Conservation (phyloP, 805 yeast species). For the Cyberlindnera nakhonratchasimensis region DNA sequence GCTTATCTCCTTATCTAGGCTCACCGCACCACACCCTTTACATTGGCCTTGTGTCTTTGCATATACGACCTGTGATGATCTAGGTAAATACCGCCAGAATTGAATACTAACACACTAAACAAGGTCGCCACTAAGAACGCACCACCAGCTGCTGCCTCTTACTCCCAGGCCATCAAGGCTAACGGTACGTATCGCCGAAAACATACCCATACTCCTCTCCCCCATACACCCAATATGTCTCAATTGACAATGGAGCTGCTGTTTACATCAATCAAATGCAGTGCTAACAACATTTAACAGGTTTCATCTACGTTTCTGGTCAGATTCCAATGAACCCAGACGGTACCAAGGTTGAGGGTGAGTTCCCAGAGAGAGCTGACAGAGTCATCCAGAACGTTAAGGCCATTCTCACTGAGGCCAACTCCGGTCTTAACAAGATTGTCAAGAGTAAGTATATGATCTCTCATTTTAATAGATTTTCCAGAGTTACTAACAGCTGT, state of each 20-base stretch:
- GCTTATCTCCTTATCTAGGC: constrained; percentile 12
- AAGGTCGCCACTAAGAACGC: constrained; percentile 70
- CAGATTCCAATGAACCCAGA: constrained; percentile 90
- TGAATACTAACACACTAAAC: constrained; percentile 9
- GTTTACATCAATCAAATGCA: background rate
- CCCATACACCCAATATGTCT: background rate
- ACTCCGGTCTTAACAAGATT: constrained; percentile 77
- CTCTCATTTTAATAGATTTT: background rate
- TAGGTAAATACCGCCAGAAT: background rate
- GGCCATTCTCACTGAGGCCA: constrained; percentile 77
- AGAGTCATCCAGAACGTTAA: constrained; percentile 66
- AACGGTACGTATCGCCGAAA: constrained; percentile 41
- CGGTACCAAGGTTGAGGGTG: constrained; percentile 73
- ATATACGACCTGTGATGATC: background rate
- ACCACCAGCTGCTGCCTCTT: constrained; percentile 96
- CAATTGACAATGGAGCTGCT: background rate
- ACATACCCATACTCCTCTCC: too few species aligned
- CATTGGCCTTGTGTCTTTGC: background rate
- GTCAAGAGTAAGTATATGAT: constrained; percentile 55
- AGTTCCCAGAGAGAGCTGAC: constrained; percentile 73
- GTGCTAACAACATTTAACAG: constrained; percentile 25
- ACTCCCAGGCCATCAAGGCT: constrained; percentile 93
- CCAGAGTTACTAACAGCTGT: constrained; percentile 12
- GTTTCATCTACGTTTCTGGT: constrained; percentile 89
- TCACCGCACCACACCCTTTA: background rate